Base-by-base conservation (phyloP, 352 stramenopile genomes). In the Phytophthora megakarya region DNA sequence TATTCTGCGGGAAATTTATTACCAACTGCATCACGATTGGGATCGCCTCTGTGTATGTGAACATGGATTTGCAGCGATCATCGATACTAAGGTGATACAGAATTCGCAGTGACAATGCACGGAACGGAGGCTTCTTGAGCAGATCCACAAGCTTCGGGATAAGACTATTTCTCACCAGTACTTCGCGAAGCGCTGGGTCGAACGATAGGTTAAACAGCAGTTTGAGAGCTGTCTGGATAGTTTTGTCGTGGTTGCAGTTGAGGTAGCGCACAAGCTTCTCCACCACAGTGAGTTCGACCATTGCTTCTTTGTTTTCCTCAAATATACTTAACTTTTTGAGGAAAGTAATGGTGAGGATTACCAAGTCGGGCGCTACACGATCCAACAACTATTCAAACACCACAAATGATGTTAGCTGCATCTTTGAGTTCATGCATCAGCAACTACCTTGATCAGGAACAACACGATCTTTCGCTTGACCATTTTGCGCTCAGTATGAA, bases 131-230 rank as follows among this genome's bases (percentile, higher is more conserved):
- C 46, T 97, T 95, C 76, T 98, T 98, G 61, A 98, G 78, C 26
- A 98, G 67, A 46, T 96, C 83, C 22, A 98, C 89, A 23, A 99
- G 88, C 53, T 96, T 96, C 22, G 86, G 90, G 47, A 98, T 95
- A 9, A 98, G 73, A 19, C 86, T 92, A 73, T 90, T 86, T 39
- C 93, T 86, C 30, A 96, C 86, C 53, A 97, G 85, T 38, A 95
- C 67, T 66, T 96, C 90, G 8, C 89, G 80, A 18, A 96, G 75
- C 23, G 79, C 72, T 18, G 84, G 69, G 62, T 98, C 90, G 67
- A 98, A 98, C 11, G 90, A 98, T 46, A 98, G 61, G 59, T 98
- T 98, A 79, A 98, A 98, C 15, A 98, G 66, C 42, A 98, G 70
- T 51, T 95, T 94, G 18, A 94, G 73, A 32, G 85, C 75, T 65